Base-by-base conservation (phyloP, 768 basidiomycete species). In the Pleurotus cornucopiae region DNA sequence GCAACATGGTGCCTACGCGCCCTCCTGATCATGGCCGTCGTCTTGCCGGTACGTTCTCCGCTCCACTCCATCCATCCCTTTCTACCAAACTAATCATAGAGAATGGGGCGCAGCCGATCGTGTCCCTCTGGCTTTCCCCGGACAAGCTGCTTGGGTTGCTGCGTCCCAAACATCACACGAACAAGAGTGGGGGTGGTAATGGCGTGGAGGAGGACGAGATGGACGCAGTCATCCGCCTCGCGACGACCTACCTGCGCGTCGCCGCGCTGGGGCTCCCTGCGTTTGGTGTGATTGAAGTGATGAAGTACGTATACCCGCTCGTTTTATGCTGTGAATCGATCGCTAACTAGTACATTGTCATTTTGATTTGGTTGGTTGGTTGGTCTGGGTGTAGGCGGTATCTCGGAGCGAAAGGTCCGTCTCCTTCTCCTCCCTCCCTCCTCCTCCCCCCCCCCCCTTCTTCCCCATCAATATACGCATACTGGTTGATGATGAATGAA, bases 251-350 rank as follows among this genome's bases (percentile, higher is more conserved):
- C 37, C 39, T 58, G 14, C 21, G 16, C n/a, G 47, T 58, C 3
- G 21, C 57, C 4, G 57, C 57, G 7, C 39, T 58, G 12, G 54
- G 53, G 12, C 16, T 58, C 5, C 57, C 57, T 6, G 57, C 57
- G 7, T 58, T 39, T 43, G 52, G 34, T 6, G 45, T 58, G 34
- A 58, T 55, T 26, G 57, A 58, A 43, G 23, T 58, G 11, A 40
- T 47, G 30, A 55, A 49, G 53, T 58, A 26, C 11, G 44, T 18
- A 18, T 18, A 18, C 18, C 18, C 18, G 18, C 18, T 18, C 18
- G 18, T 18, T 18, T 18, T 18, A 18, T 18, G 18, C 18, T 18
- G 18, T 18, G 18, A 18, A 18, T 18, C 18, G 18, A 18, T 18
- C 18, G 18, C 18, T 18, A 18, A 18, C 18, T 18, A 18, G 18